These are phyloP conservation scores for Candolleomyces eurysporus DNA, from an alignment of 768 basidiomycete genomes.

Conservation along the genomic window DNA sequence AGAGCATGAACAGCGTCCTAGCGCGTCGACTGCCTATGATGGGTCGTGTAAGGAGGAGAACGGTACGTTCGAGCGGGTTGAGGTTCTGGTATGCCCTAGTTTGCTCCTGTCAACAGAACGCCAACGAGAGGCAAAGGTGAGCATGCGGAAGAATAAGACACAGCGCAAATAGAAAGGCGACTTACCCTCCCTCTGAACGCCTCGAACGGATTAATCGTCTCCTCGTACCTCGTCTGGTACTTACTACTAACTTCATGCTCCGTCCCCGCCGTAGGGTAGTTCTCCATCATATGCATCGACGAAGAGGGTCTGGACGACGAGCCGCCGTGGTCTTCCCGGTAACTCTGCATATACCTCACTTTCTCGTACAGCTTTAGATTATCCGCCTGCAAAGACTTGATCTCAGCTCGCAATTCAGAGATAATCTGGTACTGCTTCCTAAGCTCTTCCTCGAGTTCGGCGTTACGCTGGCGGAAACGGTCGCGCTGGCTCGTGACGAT, in stretches of 20 bases:
- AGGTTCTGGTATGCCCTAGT: conserved; percentile 89
- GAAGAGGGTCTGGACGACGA: conserved; percentile 33
- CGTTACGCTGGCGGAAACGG: conserved; percentile 95
- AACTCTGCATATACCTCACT: conserved; percentile 97
- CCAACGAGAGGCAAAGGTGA: no score
- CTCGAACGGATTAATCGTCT: conserved; percentile 98
- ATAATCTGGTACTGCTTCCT: conserved; percentile 94
- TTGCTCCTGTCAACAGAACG: conserved; percentile 69
- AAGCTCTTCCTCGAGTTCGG: conserved; percentile 97
- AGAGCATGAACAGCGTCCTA: conserved; percentile 86
- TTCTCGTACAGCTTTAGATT: conserved; percentile 99
- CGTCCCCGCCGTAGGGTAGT: conserved; percentile 2
- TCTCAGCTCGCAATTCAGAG: conserved; percentile 88
- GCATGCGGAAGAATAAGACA: no score
- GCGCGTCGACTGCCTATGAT: conserved; percentile 89
- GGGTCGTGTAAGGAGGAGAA: conserved; percentile 79
- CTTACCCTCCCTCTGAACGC: conserved; percentile 92
- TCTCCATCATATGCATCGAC: neutral
- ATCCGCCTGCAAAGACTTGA: conserved; percentile 89
- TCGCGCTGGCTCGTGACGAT: conserved; percentile 98
- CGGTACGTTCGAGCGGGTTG: conserved; percentile 87
- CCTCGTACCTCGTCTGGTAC: conserved; percentile 91
- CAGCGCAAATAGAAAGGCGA: no score
- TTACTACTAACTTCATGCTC: conserved; percentile 76
- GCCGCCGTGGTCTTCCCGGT: conserved; percentile 77